Evolutionary conservation across 1,284 basidiomycete species (phyloP).

Genomic region (Hemileia vastatrix): DNA sequence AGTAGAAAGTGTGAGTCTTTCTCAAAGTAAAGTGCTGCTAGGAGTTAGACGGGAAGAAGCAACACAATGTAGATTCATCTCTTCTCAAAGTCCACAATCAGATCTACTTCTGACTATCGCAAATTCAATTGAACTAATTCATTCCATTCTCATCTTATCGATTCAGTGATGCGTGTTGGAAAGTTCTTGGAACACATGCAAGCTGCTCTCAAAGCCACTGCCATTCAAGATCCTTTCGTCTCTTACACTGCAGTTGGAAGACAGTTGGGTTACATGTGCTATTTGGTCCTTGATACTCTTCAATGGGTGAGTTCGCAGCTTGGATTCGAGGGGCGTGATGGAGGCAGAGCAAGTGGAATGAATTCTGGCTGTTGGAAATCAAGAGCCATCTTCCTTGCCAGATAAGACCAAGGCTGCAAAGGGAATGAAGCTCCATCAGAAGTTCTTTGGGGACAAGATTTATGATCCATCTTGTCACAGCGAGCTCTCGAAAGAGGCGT

Average conservation of each 20-base stretch:
- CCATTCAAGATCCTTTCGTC: slow-evolving; percentile 51
- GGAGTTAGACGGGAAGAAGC: too few species aligned
- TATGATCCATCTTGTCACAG: too few species aligned
- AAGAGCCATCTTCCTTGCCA: too few species aligned
- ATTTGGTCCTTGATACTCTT: slow-evolving; percentile 68
- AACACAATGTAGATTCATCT: too few species aligned
- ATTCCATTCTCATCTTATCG: slow-evolving; percentile 10
- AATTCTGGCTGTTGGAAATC: too few species aligned
- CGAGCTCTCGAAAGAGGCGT: too few species aligned
- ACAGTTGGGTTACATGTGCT: slow-evolving; percentile 84
- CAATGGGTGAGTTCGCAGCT: slow-evolving; percentile 72
- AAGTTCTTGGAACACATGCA: slow-evolving; percentile 92
- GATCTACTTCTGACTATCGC: too few species aligned
- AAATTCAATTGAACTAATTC: neutral
- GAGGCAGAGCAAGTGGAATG: too few species aligned
- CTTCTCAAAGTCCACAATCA: neutral
- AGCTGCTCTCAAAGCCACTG: slow-evolving; percentile 69
- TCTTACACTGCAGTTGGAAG: slow-evolving; percentile 70
- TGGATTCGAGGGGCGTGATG: neutral
- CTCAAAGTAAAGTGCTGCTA: neutral
- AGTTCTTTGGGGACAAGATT: too few species aligned
- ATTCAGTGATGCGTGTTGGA: slow-evolving; percentile 74
- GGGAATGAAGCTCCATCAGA: too few species aligned
- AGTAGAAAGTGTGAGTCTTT: slow-evolving; percentile 45
- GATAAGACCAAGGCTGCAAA: too few species aligned